phyloP scores from a whole-genome alignment of 768 basidiomycete species.

The Hebeloma cylindrosporum region DNA sequence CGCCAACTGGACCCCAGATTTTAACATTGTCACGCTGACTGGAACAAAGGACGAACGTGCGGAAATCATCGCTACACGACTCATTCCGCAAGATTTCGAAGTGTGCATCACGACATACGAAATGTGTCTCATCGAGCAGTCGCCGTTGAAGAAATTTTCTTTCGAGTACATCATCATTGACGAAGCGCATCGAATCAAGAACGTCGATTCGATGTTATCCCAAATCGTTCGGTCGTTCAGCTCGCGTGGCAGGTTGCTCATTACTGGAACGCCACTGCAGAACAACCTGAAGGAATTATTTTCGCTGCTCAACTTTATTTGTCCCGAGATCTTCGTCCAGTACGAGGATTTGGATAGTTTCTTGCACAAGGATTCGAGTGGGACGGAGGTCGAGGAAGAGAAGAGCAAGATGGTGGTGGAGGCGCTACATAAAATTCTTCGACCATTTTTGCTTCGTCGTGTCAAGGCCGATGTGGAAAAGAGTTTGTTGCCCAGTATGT shows the following conservation, averaged over 20 bases:
- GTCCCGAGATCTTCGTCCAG: constrained; percentile 93
- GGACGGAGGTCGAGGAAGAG: constrained; percentile 70
- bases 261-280: constrained; percentile 96
- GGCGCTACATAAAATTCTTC: constrained; percentile 93
- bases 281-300: constrained; percentile 97
- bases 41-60: constrained; percentile 90
- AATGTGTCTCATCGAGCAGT: constrained; percentile 93
- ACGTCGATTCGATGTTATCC: constrained; percentile 92
- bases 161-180: constrained; percentile 99
- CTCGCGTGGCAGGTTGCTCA: constrained; percentile 86
- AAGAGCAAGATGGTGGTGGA: constrained; percentile 93
- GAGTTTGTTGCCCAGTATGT: constrained; percentile 81
- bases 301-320: constrained; percentile 90
- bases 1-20: constrained; percentile 84
- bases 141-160: constrained; percentile 88
- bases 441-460: constrained; percentile 90
- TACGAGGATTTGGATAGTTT: constrained; percentile 92
- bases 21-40: constrained; percentile 77
- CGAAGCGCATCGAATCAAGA: constrained; percentile 99
- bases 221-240: constrained; percentile 93
- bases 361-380: constrained; percentile 82
- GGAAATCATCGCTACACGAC: constrained; percentile 71
- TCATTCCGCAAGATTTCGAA: constrained; percentile 88
- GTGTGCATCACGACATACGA: constrained; percentile 97
- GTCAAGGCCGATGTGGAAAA: constrained; percentile 99